Percentiles rank a stretch among this genome's conserved stretches.
Evolutionary conservation across 768 basidiomycete species (phyloP).

Genomic region (Xerocomellus amylosporus): DNA sequence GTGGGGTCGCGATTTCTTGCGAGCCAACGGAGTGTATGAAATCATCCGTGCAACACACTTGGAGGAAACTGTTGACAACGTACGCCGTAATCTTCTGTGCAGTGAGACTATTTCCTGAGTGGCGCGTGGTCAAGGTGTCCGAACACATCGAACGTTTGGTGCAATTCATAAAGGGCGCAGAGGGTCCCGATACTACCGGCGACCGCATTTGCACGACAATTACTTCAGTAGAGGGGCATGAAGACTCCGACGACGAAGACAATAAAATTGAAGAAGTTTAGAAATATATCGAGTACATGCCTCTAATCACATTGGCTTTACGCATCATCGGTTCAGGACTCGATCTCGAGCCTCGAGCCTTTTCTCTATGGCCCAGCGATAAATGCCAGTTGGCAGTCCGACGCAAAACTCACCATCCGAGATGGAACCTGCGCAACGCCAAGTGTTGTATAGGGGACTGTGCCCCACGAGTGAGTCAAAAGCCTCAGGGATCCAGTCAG

Average conservation of each 20-base stretch:
- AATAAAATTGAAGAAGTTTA: constrained; percentile 75
- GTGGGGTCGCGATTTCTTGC: constrained; percentile 80
- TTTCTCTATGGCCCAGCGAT: neutral
- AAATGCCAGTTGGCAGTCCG: neutral
- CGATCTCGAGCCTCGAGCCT: neutral
- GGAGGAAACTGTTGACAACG: constrained; percentile 76
- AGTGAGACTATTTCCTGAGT: neutral
- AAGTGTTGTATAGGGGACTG: neutral
- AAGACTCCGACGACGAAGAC: constrained; percentile 59
- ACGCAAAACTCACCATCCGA: neutral
- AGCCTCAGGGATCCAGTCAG: constrained; percentile 13
- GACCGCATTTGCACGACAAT: constrained; percentile 35
- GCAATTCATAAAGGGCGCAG: constrained; percentile 76
- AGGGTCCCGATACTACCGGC: constrained; percentile 49
- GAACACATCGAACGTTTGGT: constrained; percentile 90
- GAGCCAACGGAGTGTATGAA: constrained; percentile 82
- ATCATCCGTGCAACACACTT: constrained; percentile 78
- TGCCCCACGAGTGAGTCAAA: constrained; percentile 23
- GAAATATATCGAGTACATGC: constrained; percentile 19
- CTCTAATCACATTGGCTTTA: constrained; percentile 9
- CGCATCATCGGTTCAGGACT: neutral
- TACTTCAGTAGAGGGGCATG: constrained; percentile 19
- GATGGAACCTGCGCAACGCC: constrained; percentile 1
- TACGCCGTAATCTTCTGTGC: constrained; percentile 29
- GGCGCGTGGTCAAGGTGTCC: constrained; percentile 52